A percentile compares a stretch with the other conserved stretches of the same genome.
These are phyloP conservation scores for Canna indica DNA, from an alignment of 176 grass and related monocot species.

Conservation along the genomic window DNA sequence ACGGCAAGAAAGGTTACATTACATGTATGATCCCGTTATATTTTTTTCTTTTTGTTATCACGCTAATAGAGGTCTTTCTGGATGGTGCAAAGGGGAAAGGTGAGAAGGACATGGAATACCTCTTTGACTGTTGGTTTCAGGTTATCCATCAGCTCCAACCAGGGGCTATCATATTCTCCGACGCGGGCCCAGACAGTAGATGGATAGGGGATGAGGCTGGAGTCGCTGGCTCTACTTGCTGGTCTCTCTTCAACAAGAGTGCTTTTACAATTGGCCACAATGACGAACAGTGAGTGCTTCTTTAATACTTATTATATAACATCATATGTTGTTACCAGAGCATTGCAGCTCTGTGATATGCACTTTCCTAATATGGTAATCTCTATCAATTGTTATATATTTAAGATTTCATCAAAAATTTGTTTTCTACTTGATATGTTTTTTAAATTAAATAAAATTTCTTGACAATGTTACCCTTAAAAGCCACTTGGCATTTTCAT, in stretches of 20 bases:
- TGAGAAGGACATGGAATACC: slow-evolving; percentile 55
- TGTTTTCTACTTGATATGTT: too few species aligned
- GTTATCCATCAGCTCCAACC: slow-evolving; percentile 84
- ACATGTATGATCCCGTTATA: too few species aligned
- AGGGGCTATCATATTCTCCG: slow-evolving; percentile 72
- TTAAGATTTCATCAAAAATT: too few species aligned
- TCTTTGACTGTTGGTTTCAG: slow-evolving; percentile 74
- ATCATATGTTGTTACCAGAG: neutral
- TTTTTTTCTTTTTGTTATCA: too few species aligned
- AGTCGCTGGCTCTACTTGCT: slow-evolving; percentile 52
- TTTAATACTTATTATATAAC: neutral
- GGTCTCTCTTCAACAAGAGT: slow-evolving; percentile 79
- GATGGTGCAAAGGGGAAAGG: slow-evolving; percentile 74
- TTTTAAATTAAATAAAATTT: too few species aligned
- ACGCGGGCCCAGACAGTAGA: slow-evolving; percentile 72
- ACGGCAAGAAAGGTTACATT: too few species aligned
- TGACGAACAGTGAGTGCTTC: slow-evolving; percentile 42
- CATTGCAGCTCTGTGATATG: too few species aligned
- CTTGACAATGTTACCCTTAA: too few species aligned
- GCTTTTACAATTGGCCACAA: slow-evolving; percentile 52
- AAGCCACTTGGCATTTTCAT: too few species aligned
- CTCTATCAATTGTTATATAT: too few species aligned
- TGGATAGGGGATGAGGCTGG: slow-evolving; percentile 83
- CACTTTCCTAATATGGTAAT: too few species aligned
- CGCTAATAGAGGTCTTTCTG: slow-evolving; percentile 92